Evolutionary conservation across 1,284 basidiomycete species (phyloP), one percentile per base, ranked within the genome.

Genomic region (Austroboletus niveus): DNA sequence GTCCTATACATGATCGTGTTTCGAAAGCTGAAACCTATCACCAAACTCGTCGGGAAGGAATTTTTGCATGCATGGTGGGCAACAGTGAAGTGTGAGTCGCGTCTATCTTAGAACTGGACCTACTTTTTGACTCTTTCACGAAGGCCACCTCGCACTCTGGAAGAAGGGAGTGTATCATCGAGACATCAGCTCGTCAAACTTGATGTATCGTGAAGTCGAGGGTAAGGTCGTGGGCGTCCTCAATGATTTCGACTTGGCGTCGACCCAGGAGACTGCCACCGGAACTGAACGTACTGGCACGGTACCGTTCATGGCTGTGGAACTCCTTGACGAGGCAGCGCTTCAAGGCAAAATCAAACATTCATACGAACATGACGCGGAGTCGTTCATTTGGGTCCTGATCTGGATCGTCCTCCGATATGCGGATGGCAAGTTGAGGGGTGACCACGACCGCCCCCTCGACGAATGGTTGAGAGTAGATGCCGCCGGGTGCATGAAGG

Each of bases 61-160:
- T 51, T 54, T 36, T 42, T 54, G 40, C 20, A 12, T 0, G 32
- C 35, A 8, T 58, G 49, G 52, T 58, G 57, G 50, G 17, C 51
- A 1, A 27, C 43, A 5, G 43, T 49, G 14, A 52, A 47, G 40
- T 57, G 49, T 58, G 27, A 40, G 22, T 34, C 12, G 11, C 5
- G 2, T 42, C 10, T 22, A 20, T 8, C 4, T 10, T 22, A 0
- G 3, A 17, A 34, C n/a, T 22, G 6, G 10, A 11, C 51, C 52
- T 11, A 52, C 36, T 34, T 10, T 2, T 31, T 10, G 2, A n/a
- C 14, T 24, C 22, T 24, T 24, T 24, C 22, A 24, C 4, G 22
- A 51, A 73, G 67, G 63, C 45, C 68, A 72, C 47, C 60, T 57
- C 17, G 36, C 51, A 4, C 58, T 71, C n/a, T 72, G 72, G 70